A percentile compares a stretch with the other conserved stretches of the same genome.
These are phyloP conservation scores for Waltiozyma sp. DNA, from an alignment of 1,139 yeast genomes.

Conservation along the genomic window DNA sequence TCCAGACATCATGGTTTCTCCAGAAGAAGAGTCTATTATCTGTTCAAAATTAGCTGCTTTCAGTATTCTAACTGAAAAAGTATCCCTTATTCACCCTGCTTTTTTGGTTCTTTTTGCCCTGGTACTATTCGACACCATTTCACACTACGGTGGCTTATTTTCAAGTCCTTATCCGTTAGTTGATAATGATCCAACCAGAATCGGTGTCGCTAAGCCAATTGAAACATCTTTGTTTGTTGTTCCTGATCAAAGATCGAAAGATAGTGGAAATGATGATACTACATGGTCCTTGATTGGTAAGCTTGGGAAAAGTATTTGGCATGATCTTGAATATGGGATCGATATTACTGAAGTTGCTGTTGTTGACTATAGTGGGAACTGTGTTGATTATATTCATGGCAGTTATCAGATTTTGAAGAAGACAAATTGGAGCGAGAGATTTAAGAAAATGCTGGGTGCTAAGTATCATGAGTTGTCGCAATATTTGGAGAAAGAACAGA, in stretches of 20 bases:
- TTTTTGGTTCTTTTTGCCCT: not conserved
- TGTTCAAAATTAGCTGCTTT: no score
- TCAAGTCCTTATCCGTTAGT: no score
- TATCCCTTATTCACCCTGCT: not conserved
- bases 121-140: not conserved
- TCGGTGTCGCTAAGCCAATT: not conserved
- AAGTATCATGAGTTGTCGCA: not conserved
- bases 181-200: not conserved
- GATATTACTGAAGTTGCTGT: not conserved
- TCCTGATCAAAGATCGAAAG: not conserved
- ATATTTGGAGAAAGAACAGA: not conserved
- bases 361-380: not conserved
- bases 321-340: not conserved
- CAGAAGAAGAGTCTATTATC: no score
- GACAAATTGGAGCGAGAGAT: not conserved
- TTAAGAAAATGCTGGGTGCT: not conserved
- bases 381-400: not conserved
- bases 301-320: not conserved
- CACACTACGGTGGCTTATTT: no score
- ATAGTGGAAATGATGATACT: not conserved
- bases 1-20: no score
- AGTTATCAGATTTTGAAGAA: not conserved
- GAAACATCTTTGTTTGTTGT: not conserved
- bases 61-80: no score
- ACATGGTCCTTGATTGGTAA: not conserved